phyloP scores from a whole-genome alignment of 2,329 filamentous ascomycete species.

The Zarea fungicola region DNA sequence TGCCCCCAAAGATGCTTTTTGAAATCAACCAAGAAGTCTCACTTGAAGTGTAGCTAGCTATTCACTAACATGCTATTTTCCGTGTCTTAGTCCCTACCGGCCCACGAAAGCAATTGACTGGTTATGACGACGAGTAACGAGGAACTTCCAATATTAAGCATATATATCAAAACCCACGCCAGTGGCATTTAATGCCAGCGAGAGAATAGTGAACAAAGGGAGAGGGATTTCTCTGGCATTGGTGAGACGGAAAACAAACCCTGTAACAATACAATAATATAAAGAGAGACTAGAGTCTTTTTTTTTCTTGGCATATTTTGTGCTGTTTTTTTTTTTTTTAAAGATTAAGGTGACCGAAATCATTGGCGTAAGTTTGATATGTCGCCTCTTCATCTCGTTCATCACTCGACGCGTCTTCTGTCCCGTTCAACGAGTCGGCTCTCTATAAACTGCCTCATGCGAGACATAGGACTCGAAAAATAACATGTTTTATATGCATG shows the following conservation, averaged over 20 bases:
- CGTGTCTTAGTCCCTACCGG: constrained; percentile 46
- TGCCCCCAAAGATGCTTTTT: neutral
- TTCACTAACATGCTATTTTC: neutral
- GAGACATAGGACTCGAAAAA: neutral
- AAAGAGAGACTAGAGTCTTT: neutral
- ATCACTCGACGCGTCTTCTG: neutral
- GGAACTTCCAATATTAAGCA: constrained; percentile 12
- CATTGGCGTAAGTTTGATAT: too few species aligned
- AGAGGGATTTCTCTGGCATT: neutral
- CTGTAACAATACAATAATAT: constrained; percentile 10
- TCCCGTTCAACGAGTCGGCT: neutral
- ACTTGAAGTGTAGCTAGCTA: too few species aligned
- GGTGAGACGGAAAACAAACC: constrained; percentile 1
- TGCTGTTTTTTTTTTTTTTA: neutral
- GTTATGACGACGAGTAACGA: constrained; percentile 52
- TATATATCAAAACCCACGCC: too few species aligned
- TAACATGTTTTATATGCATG: neutral
- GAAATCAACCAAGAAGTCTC: too few species aligned
- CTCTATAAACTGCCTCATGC: neutral
- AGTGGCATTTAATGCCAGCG: too few species aligned
- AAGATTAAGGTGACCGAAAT: neutral
- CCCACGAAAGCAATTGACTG: constrained; percentile 54
- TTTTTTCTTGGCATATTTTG: neutral
- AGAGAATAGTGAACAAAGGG: too few species aligned
- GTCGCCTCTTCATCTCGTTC: neutral